Evolutionary conservation across 2,329 filamentous ascomycete species (phyloP).

Genomic region (Blumeria graminis): DNA sequence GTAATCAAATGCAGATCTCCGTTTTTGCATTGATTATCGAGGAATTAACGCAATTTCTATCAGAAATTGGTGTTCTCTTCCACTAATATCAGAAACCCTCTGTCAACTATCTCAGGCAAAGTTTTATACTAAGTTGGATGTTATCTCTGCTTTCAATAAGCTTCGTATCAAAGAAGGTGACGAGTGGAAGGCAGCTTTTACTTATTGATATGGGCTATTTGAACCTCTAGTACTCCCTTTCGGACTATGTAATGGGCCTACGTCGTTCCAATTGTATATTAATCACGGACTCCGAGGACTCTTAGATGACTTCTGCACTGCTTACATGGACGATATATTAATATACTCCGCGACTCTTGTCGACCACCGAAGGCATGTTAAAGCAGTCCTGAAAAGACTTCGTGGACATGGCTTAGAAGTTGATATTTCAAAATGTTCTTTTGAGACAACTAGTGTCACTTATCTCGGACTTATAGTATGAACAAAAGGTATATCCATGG

Average conservation of each 20-base stretch:
- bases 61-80: background rate
- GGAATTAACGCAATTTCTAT: background rate
- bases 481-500: background rate
- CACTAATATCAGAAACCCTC: background rate
- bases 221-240: background rate
- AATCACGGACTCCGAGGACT: background rate
- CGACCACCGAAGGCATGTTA: background rate
- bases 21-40: background rate
- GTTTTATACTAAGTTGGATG: background rate
- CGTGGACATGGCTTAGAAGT: background rate
- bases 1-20: background rate
- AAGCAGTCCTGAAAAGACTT: conserved; percentile 1
- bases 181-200: background rate
- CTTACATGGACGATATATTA: conserved; percentile 4
- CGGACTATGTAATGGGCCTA: background rate
- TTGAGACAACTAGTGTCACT: conserved; percentile 1
- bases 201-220: background rate
- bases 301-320: background rate
- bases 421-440: background rate
- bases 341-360: conserved; percentile 1
- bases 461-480: conserved; percentile 1
- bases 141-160: background rate
- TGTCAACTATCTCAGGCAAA: background rate
- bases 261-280: background rate
- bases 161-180: background rate